phyloP scores from a whole-genome alignment of 805 yeast species.

The Metschnikowia matae region DNA sequence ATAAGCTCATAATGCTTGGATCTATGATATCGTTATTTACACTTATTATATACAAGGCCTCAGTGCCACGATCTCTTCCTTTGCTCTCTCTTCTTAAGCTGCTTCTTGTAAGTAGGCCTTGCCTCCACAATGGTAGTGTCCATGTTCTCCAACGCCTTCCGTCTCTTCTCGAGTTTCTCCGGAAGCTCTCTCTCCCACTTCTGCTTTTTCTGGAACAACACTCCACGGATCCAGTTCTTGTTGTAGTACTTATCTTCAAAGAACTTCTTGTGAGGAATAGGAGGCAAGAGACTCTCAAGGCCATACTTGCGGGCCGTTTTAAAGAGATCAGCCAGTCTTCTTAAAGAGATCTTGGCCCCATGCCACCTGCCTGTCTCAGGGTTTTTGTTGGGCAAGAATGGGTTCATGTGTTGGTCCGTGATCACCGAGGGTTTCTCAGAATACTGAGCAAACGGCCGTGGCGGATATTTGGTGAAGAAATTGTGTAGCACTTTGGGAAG shows the following conservation, averaged over 20 bases:
- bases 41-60: conserved; percentile 9
- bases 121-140: conserved; percentile 65
- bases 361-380: conserved; percentile 77
- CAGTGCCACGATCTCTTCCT: conserved; percentile 36
- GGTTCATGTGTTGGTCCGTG: conserved; percentile 70
- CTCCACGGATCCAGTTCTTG: conserved; percentile 73
- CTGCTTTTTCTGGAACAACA: conserved; percentile 71
- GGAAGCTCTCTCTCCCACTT: conserved; percentile 70
- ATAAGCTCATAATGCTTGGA: too few relatives aligned
- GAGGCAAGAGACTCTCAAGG: conserved; percentile 72
- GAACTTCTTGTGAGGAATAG: conserved; percentile 62
- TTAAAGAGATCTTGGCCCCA: conserved; percentile 70
- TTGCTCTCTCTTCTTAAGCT: conserved; percentile 33
- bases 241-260: conserved; percentile 70
- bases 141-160: conserved; percentile 58
- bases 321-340: conserved; percentile 79
- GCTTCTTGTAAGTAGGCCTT: conserved; percentile 46
- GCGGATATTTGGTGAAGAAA: conserved; percentile 82
- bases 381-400: conserved; percentile 81
- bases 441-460: conserved; percentile 69
- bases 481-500: conserved; percentile 67
- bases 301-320: conserved; percentile 81
- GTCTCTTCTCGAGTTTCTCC: conserved; percentile 56
- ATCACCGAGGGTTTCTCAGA: conserved; percentile 61
- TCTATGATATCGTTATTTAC: not conserved